Conservation (phyloP, 176 grass and related monocot genomes). For the Eleusine coracana region DNA sequence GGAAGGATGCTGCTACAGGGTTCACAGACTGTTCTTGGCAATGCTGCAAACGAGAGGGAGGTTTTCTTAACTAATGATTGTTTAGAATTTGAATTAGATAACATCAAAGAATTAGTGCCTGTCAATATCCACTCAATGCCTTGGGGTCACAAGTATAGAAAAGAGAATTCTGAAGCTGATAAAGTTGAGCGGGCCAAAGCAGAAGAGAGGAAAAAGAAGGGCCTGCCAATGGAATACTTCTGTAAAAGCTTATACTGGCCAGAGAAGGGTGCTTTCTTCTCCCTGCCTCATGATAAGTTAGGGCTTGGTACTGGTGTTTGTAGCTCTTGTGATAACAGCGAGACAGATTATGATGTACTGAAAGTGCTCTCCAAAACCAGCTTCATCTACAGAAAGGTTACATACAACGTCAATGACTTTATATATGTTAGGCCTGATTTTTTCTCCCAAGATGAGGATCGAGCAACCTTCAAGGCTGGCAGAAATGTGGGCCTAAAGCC, state of each 20-base stretch:
- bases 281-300: constrained; percentile 67
- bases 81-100: constrained; percentile 81
- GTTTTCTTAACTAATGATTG: constrained; percentile 89
- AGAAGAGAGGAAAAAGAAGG: constrained; percentile 92
- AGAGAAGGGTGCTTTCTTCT: constrained; percentile 87
- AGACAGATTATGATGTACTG: constrained; percentile 61
- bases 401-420: constrained; percentile 79
- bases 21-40: constrained; percentile 81
- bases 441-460: constrained; percentile 63
- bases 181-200: constrained; percentile 65
- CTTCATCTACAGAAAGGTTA: constrained; percentile 63
- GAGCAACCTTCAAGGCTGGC: constrained; percentile 74
- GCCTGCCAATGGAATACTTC: constrained; percentile 72
- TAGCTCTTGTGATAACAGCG: constrained; percentile 70
- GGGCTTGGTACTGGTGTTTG: constrained; percentile 86
- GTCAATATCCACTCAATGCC: constrained; percentile 75
- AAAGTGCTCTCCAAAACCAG: constrained; percentile 64
- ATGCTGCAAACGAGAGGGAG: constrained; percentile 95
- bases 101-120: constrained; percentile 71
- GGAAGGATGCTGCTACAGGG: constrained; percentile 80
- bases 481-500: constrained; percentile 95
- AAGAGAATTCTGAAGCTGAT: constrained; percentile 72
- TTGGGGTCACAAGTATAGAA: constrained; percentile 92
- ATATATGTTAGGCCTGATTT: constrained; percentile 81
- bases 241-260: constrained; percentile 93